Evolutionary conservation across 2,329 filamentous ascomycete species (phyloP).

Genomic region (Penicillium polonicum): DNA sequence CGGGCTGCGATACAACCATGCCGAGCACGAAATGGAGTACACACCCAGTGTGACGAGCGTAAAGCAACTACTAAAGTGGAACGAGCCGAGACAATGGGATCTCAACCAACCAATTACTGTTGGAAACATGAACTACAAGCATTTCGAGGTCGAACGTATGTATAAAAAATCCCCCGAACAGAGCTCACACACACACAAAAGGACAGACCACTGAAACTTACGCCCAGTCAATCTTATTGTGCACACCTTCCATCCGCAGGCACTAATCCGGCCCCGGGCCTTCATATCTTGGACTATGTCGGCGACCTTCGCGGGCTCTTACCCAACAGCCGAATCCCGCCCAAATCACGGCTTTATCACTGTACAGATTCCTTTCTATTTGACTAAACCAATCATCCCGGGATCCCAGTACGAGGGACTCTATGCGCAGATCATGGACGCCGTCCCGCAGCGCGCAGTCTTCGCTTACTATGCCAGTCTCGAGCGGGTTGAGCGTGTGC

Average conservation of each 20-base stretch:
- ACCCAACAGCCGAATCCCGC: neutral
- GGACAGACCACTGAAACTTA: neutral
- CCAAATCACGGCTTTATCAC: constrained; percentile 29
- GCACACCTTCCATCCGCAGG: constrained; percentile 36
- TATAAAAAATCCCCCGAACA: neutral
- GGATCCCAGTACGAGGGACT: constrained; percentile 8
- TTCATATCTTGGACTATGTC: constrained; percentile 37
- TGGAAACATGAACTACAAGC: constrained; percentile 19
- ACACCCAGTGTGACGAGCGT: constrained; percentile 38
- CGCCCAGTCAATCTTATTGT: constrained; percentile 36
- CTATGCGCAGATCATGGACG: constrained; percentile 21
- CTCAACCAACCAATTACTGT: constrained; percentile 9
- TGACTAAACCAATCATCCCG: neutral
- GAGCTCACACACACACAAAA: neutral
- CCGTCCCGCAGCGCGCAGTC: constrained; percentile 27
- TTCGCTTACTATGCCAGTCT: constrained; percentile 38
- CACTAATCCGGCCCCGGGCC: constrained; percentile 33
- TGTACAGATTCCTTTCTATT: constrained; percentile 34
- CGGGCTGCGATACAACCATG: constrained; percentile 40
- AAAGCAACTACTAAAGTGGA: constrained; percentile 33
- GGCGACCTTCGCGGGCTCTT: constrained; percentile 26
- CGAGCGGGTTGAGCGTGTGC: constrained; percentile 28
- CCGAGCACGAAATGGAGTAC: constrained; percentile 43
- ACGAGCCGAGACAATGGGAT: constrained; percentile 14
- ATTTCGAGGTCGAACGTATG: constrained; percentile 6